A percentile compares a stretch with the other conserved stretches of the same genome.
Conservation (phyloP, 768 basidiomycete genomes). For the Russula sp. region DNA sequence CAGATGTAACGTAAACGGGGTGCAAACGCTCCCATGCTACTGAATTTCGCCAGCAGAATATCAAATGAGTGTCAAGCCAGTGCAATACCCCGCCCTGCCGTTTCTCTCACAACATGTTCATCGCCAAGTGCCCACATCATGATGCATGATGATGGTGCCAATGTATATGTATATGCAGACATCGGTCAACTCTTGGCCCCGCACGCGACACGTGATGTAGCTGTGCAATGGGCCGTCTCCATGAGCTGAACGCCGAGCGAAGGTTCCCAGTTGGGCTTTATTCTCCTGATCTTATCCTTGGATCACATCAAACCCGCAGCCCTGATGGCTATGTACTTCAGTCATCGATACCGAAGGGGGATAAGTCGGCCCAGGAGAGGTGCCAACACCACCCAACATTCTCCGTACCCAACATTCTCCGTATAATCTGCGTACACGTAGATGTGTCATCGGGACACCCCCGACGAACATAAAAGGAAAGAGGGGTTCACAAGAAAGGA, state of each 20-base stretch:
- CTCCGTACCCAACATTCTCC: no score
- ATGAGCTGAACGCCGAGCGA: not conserved
- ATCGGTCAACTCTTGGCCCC: not conserved
- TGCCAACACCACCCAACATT: not conserved
- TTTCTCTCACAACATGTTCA: not conserved
- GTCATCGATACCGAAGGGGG: not conserved
- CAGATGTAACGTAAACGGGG: no score
- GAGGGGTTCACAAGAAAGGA: not conserved
- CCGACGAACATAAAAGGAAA: not conserved
- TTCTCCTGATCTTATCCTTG: not conserved
- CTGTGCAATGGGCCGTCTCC: not conserved
- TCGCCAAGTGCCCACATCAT: no score
- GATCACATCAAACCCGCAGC: not conserved
- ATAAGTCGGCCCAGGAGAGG: not conserved
- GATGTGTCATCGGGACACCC: not conserved
- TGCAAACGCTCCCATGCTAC: no score
- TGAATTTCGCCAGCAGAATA: no score
- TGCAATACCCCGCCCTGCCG: not conserved
- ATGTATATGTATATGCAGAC: no score
- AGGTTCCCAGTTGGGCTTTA: no score
- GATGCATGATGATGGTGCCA: no score
- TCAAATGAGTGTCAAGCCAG: not conserved
- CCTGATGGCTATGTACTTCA: not conserved
- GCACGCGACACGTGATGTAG: not conserved
- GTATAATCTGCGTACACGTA: not conserved